Evolutionary conservation across 192 early-diverging fungal genomes (phyloP), one percentile per base, ranked within the genome.

Genomic region (Lobosporangium transversale): DNA sequence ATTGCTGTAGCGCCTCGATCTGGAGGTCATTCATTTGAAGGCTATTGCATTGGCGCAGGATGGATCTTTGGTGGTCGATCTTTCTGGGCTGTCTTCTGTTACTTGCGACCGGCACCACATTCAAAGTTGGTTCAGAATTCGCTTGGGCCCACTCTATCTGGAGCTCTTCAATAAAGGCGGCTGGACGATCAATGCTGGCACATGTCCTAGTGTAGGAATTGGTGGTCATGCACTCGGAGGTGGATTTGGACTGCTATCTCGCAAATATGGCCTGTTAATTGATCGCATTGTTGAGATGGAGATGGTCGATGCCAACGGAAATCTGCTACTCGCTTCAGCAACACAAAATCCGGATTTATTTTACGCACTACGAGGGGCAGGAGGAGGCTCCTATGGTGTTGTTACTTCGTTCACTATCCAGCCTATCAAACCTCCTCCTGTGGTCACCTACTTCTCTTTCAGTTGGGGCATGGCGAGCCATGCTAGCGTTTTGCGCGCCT

Each of bases 1-100:
- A 36, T 82, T 17, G 27, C 70, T 20, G 66, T 82, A 27, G 69
- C 70, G 2, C 75, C 76, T n/a, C 60, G 87, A 23, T 81, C 79
- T 21, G 87, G 87, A 26, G 87, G 86, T 15, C 86, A 89, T 55
- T 86, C 84, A 12, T 89, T 83, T 67, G 87, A 89, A 65, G 81
- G 68, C 27, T 82, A 87, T 20, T 63, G 51, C 18, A 79, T 80
- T 2, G 80, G 80, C 54, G 76, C 66, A 73, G 37, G 78, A 83
- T 60, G 81, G 78, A 9, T 66, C 79, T 7, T 26, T 89, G n/a
- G 78, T 89, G 6, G 50, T 89, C 20, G 87, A 89, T 67, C 53
- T 87, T 15, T 32, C 80, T 12, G 63, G 32, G 10, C 37, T 75
- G 18, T 63, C 37, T 18, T 53, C 59, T 24, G 61, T 63, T 14